phyloP scores from a whole-genome alignment of 352 stramenopile genomes.

The Globisporangium middletonii region DNA sequence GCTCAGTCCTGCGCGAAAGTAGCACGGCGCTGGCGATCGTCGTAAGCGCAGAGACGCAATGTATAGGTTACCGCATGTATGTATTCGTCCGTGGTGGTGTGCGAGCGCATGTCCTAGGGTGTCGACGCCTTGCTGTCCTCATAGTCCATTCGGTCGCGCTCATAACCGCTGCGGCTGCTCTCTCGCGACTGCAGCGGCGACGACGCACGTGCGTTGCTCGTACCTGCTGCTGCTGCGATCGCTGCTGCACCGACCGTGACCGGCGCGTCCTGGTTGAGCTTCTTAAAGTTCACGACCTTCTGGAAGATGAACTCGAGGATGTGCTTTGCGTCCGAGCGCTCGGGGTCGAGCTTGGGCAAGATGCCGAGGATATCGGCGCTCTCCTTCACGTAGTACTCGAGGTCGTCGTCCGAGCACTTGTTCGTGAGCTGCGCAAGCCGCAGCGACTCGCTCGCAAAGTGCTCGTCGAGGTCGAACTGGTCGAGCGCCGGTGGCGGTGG shows the following conservation, averaged over 20 bases:
- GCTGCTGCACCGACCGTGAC: neutral
- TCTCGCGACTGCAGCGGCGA: slow-evolving; percentile 11
- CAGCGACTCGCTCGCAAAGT: slow-evolving; percentile 91
- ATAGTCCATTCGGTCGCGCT: slow-evolving; percentile 28
- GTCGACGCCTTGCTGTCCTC: slow-evolving; percentile 48
- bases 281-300: slow-evolving; percentile 93
- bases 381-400: slow-evolving; percentile 94
- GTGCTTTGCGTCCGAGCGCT: slow-evolving; percentile 81
- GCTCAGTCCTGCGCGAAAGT: slow-evolving; percentile 7
- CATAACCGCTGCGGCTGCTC: slow-evolving; percentile 2
- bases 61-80: neutral
- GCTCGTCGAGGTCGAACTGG: slow-evolving; percentile 96
- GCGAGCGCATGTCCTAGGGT: slow-evolving; percentile 15
- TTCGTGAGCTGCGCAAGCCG: slow-evolving; percentile 94
- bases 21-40: neutral
- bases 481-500: slow-evolving; percentile 89
- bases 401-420: slow-evolving; percentile 92
- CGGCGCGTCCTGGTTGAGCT: slow-evolving; percentile 72
- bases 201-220: slow-evolving; percentile 12
- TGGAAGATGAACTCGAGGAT: slow-evolving; percentile 91
- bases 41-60: neutral
- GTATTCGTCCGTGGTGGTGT: neutral
- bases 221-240: slow-evolving; percentile 12
- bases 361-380: slow-evolving; percentile 91
- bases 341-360: slow-evolving; percentile 59